Conservation (phyloP, 192 early-diverging fungal genomes). For the Backusella westeae region DNA sequence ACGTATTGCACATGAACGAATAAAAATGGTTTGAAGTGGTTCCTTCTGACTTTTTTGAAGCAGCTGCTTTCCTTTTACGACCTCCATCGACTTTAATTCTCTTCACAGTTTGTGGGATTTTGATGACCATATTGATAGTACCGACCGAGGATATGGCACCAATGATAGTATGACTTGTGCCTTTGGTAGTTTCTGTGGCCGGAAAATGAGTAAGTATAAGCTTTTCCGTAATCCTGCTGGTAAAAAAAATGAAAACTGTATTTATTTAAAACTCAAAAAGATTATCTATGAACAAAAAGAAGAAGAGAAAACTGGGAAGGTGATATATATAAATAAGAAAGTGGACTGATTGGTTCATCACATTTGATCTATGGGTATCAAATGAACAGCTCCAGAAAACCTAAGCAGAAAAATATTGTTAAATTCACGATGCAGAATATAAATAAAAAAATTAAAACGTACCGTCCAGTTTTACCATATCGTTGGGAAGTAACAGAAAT, state of each 20-base stretch:
- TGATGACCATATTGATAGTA: too few species aligned
- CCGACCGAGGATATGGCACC: too few species aligned
- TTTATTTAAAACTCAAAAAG: neutral
- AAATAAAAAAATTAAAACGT: neutral
- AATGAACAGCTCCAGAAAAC: constrained; percentile 23
- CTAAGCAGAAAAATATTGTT: neutral
- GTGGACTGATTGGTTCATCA: neutral
- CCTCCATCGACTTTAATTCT: too few species aligned
- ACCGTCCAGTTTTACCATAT: constrained; percentile 17
- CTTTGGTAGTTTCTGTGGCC: neutral
- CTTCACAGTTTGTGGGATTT: too few species aligned
- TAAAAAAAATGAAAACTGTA: neutral
- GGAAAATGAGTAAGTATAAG: neutral
- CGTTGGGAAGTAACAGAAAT: constrained; percentile 23
- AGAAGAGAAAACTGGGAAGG: neutral
- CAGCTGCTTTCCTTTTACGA: too few species aligned
- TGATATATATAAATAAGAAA: neutral
- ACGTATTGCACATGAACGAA: too few species aligned
- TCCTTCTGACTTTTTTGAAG: too few species aligned
- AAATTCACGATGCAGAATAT: neutral
- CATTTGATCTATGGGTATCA: neutral
- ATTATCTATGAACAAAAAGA: neutral
- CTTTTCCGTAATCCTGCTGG: neutral
- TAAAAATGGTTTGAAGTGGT: too few species aligned
- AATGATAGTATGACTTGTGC: too few species aligned